Conservation (phyloP, 345 rosid species). For the Erodium maritimum region DNA sequence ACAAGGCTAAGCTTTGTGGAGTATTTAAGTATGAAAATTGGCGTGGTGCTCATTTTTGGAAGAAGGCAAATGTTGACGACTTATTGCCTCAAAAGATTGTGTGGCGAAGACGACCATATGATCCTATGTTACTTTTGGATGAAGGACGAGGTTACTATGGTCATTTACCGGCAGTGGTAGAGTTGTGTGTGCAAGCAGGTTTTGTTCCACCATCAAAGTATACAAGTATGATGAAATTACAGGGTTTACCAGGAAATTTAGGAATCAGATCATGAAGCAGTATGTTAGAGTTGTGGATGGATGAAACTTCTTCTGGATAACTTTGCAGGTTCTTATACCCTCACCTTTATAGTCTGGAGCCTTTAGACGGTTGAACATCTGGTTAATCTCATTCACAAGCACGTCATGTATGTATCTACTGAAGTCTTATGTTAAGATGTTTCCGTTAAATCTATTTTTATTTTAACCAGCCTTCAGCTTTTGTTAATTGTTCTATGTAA, state of each 20-base stretch:
- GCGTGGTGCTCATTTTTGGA: constrained; percentile 71
- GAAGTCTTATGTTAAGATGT: too few relatives aligned
- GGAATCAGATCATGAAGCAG: not conserved
- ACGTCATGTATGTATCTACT: too few relatives aligned
- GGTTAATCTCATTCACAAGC: too few relatives aligned
- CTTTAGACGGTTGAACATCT: too few relatives aligned
- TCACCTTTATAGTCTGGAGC: too few relatives aligned
- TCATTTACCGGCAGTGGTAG: constrained; percentile 74
- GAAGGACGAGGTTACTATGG: constrained; percentile 65
- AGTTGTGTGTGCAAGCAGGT: constrained; percentile 70
- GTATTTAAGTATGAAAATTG: constrained; percentile 70
- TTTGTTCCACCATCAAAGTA: constrained; percentile 43
- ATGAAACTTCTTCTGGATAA: too few relatives aligned
- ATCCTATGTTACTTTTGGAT: constrained; percentile 53
- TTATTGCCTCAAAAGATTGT: constrained; percentile 67
- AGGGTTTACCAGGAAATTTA: constrained; percentile 31
- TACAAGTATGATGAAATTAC: constrained; percentile 52
- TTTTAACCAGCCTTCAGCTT: too few relatives aligned
- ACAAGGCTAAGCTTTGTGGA: constrained; percentile 72
- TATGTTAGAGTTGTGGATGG: not conserved
- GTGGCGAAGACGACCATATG: constrained; percentile 72
- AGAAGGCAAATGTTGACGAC: constrained; percentile 65
- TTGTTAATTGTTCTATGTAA: too few relatives aligned
- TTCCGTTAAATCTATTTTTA: too few relatives aligned
- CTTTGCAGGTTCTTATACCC: too few relatives aligned